Base-by-base conservation (phyloP, 1,284 basidiomycete genomes). In the Gomphus bonarii region DNA sequence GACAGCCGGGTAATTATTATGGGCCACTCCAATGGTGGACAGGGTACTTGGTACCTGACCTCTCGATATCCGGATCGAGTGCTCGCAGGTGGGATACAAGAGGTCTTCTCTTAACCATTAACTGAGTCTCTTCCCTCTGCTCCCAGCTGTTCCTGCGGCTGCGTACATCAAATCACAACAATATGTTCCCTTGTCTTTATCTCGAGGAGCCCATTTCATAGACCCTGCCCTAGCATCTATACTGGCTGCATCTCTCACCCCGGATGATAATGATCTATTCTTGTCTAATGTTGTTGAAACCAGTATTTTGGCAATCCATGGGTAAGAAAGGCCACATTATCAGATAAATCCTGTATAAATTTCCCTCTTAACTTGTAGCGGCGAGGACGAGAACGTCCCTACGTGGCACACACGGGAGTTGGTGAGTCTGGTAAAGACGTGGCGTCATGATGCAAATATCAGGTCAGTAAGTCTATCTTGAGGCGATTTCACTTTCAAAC, bases 1-100 rank as follows among this genome's bases (percentile, higher is more conserved):
- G 65, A 75, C 7, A 70, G 73, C 1, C 73, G 72, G 31, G 78
- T 83, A 0, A 67, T 89, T 10, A 65, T 94, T 7, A 72, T 94
- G 48, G 93, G 93, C 0, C 93, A 97, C 66, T 95, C 91, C 1
- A 97, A 97, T 66, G 93, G 93, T 9, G 93, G 92, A 3, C 93
- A 95, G 69, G 93, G 93, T 0, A 76, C 85, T 2, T 93, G 91
- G 88, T 84, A 91, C 66, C 65, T 86, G 5, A 81, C 87, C 1
- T 77, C 81, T 25, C 75, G 85, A 58, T 88, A 80, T 66, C 91
- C 92, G 0, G 91, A 95, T 66, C 75, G 79, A 40, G 78, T 91
- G 0, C 66, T 84, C 3, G 91, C 77, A 52, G 79, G 84, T 83
- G 61, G 50, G 69, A 63, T 60, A 10, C 12, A 14, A 12, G 22